Evolutionary conservation across 352 stramenopile genomes (phyloP).

Genomic region (Globisporangium spiculum): DNA sequence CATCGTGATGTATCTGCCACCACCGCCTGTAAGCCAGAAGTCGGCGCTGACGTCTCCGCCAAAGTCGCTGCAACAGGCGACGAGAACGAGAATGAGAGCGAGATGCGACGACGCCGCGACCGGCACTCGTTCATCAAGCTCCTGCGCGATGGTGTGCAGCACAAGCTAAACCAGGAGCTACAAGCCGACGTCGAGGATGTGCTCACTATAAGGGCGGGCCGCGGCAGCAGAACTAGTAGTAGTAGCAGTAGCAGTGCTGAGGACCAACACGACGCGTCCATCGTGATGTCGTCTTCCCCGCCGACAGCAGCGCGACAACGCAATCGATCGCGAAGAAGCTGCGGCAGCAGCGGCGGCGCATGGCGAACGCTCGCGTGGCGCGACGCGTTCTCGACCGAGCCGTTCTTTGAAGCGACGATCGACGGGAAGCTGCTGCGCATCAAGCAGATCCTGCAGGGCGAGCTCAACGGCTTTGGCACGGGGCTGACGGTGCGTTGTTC

Average conservation of each 20-base stretch:
- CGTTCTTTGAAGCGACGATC: slow-evolving; percentile 59
- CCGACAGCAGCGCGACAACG: background rate
- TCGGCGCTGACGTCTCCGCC: background rate
- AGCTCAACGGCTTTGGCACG: slow-evolving; percentile 79
- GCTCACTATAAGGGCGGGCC: background rate
- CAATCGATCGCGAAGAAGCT: background rate
- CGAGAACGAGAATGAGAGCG: background rate
- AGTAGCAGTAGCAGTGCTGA: background rate
- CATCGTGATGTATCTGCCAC: background rate
- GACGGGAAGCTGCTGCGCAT: slow-evolving; percentile 42
- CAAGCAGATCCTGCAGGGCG: slow-evolving; percentile 74
- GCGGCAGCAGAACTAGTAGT: background rate
- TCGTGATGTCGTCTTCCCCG: background rate
- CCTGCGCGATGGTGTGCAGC: slow-evolving; percentile 57
- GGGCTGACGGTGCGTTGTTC: slow-evolving; percentile 45
- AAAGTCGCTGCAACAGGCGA: background rate
- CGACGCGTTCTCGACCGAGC: slow-evolving; percentile 62
- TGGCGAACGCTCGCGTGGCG: slow-evolving; percentile 80
- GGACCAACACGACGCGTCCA: background rate
- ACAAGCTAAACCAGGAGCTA: slow-evolving; percentile 37
- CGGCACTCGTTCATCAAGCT: slow-evolving; percentile 46
- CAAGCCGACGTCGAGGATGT: slow-evolving; percentile 15
- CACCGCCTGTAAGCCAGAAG: background rate
- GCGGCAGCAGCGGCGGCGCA: background rate
- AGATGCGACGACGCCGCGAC: slow-evolving; percentile 15